phyloP scores from a whole-genome alignment of 345 rosid genomes.

The Fremontodendron californicum region DNA sequence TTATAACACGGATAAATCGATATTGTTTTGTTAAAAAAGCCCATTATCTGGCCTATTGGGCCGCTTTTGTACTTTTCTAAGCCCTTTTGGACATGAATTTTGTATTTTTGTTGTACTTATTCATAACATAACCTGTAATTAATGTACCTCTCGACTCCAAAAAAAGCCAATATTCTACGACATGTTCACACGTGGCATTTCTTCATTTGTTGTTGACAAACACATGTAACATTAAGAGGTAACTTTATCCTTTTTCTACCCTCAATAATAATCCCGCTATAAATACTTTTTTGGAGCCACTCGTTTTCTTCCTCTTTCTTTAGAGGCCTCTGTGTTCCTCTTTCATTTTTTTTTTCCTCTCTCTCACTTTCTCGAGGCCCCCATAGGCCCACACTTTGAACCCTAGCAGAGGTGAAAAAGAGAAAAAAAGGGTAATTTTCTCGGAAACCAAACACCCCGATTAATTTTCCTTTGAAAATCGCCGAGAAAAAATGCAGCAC shows the following conservation, averaged over 20 bases:
- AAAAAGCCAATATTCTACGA: too few species aligned
- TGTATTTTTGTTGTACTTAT: too few species aligned
- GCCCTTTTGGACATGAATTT: too few species aligned
- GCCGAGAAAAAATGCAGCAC: constrained; percentile 58
- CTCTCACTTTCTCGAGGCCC: constrained; percentile 11
- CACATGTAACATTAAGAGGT: background rate
- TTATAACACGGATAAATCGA: too few species aligned
- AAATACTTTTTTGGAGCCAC: constrained; percentile 24
- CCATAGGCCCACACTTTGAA: background rate
- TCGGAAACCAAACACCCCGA: constrained; percentile 24
- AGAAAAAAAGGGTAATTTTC: constrained; percentile 14
- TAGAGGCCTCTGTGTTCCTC: background rate
- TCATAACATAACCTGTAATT: too few species aligned
- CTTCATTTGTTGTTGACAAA: background rate
- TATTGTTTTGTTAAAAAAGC: too few species aligned
- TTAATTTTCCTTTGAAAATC: constrained; percentile 8
- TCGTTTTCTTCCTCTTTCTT: background rate
- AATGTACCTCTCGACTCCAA: too few species aligned
- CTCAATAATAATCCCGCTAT: constrained; percentile 13
- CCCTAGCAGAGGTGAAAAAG: constrained; percentile 8
- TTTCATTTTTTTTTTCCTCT: background rate
- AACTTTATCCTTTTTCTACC: background rate
- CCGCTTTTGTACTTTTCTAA: too few species aligned
- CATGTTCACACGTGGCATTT: background rate
- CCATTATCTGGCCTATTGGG: too few species aligned